Percentiles rank a stretch among this genome's conserved stretches.
These are phyloP conservation scores for Aspergillus texensis DNA, from an alignment of 2,329 filamentous ascomycete species.

Conservation along the genomic window DNA sequence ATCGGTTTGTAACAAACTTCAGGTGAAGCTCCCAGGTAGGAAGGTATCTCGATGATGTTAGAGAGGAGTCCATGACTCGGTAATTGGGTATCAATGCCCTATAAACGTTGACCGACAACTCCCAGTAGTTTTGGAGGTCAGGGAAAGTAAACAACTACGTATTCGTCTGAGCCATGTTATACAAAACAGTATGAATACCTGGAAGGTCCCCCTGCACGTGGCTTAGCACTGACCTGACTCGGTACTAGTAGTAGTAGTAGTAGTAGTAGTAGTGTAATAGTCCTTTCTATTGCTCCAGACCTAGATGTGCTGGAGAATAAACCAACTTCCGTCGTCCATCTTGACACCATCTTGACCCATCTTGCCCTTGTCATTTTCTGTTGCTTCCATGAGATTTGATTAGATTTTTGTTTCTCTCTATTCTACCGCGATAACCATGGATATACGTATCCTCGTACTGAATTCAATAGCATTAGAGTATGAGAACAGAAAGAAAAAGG, in stretches of 20 bases:
- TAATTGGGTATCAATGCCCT: background rate
- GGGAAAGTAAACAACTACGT: background rate
- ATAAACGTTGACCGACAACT: too few relatives aligned
- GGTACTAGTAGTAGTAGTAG: too few relatives aligned
- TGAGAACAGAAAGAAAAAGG: background rate
- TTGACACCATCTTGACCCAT: background rate
- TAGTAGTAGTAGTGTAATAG: too few relatives aligned
- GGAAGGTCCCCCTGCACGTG: background rate
- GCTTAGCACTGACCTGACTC: background rate
- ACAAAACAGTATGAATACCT: background rate
- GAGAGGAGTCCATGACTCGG: background rate
- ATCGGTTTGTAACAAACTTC: background rate
- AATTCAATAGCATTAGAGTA: background rate
- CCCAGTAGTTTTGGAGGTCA: too few relatives aligned
- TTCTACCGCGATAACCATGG: background rate
- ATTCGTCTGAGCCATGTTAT: background rate
- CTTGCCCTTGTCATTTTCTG: background rate
- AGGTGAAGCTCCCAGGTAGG: background rate
- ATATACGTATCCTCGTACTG: background rate
- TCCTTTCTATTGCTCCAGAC: background rate
- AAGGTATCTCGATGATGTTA: background rate
- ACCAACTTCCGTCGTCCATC: background rate
- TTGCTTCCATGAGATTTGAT: background rate
- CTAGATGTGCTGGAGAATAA: background rate
- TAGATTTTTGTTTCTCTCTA: background rate